Conservation (phyloP, 78 protist species). For the Dictyostelium discoideum region DNA sequence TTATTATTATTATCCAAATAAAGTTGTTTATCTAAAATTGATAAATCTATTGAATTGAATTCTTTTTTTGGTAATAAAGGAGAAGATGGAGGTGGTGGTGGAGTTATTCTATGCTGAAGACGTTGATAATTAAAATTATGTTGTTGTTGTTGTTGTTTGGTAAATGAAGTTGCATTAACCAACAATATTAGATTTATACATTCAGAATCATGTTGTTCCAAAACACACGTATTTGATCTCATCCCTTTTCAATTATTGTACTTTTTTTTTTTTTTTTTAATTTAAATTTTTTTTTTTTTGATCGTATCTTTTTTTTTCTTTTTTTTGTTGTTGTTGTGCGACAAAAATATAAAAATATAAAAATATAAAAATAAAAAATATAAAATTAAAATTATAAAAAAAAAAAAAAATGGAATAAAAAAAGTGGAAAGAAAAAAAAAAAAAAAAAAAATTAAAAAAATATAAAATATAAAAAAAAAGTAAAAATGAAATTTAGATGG, state of each 20-base stretch:
- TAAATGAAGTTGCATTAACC: neutral
- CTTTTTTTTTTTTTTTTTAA: neutral
- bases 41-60: neutral
- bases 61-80: neutral
- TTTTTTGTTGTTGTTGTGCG: neutral
- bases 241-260: neutral
- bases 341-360: neutral
- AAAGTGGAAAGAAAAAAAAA: too few species aligned
- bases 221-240: conserved; percentile 4
- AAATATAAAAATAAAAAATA: neutral
- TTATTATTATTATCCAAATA: neutral
- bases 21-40: neutral
- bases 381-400: neutral
- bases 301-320: neutral
- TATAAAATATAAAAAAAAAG: neutral
- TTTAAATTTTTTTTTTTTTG: neutral
- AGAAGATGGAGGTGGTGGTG: conserved; percentile 17
- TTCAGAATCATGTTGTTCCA: neutral
- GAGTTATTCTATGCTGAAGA: neutral
- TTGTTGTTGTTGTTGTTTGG: neutral
- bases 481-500: neutral
- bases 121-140: neutral
- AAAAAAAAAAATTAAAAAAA: neutral
- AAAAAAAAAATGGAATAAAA: neutral
- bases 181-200: neutral